phyloP scores from a whole-genome alignment of 2,329 filamentous ascomycete genomes.

The Xylaria arbuscula region DNA sequence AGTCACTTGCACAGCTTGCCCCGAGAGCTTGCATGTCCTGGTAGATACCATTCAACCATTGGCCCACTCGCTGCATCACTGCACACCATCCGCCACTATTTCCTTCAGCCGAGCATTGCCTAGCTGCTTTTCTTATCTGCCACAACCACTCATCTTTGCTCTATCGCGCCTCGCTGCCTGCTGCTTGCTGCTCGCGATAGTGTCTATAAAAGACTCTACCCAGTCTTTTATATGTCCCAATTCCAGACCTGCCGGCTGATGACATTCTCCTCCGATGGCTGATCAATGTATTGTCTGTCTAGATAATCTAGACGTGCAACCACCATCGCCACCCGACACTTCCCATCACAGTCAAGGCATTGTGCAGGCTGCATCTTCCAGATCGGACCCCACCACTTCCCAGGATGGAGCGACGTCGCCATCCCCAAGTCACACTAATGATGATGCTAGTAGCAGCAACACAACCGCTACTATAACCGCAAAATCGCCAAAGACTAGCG shows the following conservation, averaged over 20 bases:
- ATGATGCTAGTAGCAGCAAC: conserved; percentile 43
- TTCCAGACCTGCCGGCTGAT: conserved; percentile 48
- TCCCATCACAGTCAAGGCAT: conserved; percentile 29
- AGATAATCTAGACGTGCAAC: conserved; percentile 63
- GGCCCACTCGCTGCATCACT: conserved; percentile 32
- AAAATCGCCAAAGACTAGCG: conserved; percentile 41
- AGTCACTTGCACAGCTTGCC: conserved; percentile 21
- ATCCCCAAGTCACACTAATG: conserved; percentile 43
- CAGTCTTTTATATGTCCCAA: conserved; percentile 52
- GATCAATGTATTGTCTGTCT: conserved; percentile 78
- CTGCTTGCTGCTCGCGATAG: conserved; percentile 32
- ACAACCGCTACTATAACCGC: conserved; percentile 41
- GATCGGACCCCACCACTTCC: conserved; percentile 32
- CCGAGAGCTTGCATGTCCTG: conserved; percentile 23
- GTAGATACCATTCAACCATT: conserved; percentile 33
- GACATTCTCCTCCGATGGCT: conserved; percentile 58
- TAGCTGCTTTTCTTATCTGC: conserved; percentile 22
- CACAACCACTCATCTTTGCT: conserved; percentile 30
- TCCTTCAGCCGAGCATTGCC: conserved; percentile 29
- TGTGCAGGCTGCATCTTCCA: conserved; percentile 33
- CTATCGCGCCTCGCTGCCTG: conserved; percentile 41
- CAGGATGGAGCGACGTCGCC: conserved; percentile 39
- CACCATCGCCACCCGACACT: conserved; percentile 40
- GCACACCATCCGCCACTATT: conserved; percentile 21
- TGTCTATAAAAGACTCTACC: conserved; percentile 48